Conservation (phyloP, 306 rosid species). For the Astragalus glycyphyllos region DNA sequence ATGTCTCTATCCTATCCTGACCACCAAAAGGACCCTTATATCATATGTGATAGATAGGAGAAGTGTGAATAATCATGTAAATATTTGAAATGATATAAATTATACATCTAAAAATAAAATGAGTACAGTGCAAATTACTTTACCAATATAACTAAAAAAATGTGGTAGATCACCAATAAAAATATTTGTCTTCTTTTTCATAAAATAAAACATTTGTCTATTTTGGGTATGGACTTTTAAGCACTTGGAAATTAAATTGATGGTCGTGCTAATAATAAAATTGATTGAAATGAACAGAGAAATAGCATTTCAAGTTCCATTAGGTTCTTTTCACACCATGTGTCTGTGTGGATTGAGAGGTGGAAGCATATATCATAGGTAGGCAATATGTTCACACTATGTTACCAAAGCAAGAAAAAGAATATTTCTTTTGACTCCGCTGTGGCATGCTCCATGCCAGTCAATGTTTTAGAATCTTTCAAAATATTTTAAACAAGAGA, state of each 20-base stretch:
- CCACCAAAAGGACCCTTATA: too few species aligned
- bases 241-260: conserved; percentile 8
- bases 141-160: conserved; percentile 11
- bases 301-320: conserved; percentile 28
- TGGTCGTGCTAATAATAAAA: not conserved
- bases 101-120: too few species aligned
- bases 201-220: not conserved
- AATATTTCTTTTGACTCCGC: not conserved
- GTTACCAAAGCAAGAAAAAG: not conserved
- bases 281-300: conserved; percentile 4
- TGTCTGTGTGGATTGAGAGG: not conserved
- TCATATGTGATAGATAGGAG: too few species aligned
- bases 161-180: not conserved
- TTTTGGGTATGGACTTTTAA: conserved; percentile 15
- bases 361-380: conserved; percentile 41
- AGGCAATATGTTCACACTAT: conserved; percentile 46
- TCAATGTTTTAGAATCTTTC: not conserved
- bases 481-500: not conserved
- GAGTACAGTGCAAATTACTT: not conserved
- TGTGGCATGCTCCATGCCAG: conserved; percentile 43
- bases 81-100: too few species aligned
- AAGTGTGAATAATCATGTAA: too few species aligned
- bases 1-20: too few species aligned
- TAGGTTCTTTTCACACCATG: conserved; percentile 42
- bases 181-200: too few species aligned